Evolutionary conservation across 345 rosid genomes (phyloP).

Genomic region (Bruguiera sexangula): DNA sequence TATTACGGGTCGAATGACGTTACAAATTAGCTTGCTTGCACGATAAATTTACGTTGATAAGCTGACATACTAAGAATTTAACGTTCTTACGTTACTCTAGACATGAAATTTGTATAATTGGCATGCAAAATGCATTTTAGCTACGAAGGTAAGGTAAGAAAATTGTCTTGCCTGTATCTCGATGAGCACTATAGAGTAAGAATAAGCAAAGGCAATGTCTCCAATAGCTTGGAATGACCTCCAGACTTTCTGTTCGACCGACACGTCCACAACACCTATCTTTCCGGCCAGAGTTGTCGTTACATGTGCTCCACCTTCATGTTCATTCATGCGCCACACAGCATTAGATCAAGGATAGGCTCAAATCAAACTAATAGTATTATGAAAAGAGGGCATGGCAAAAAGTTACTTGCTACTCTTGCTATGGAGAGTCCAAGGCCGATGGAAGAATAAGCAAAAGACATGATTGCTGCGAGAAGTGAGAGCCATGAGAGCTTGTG

Average conservation of each 20-base stretch:
- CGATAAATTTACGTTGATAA: background rate
- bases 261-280: conserved; percentile 57
- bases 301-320: conserved; percentile 30
- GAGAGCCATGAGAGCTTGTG: conserved; percentile 91
- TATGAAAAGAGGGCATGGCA: background rate
- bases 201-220: conserved; percentile 83
- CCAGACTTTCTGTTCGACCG: conserved; percentile 79
- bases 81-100: background rate
- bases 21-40: background rate
- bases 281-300: conserved; percentile 56
- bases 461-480: conserved; percentile 77
- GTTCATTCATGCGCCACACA: background rate
- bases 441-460: conserved; percentile 67
- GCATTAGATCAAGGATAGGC: too few species aligned
- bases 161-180: conserved; percentile 68
- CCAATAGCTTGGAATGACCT: conserved; percentile 70
- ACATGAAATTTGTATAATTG: background rate
- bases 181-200: conserved; percentile 67
- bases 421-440: conserved; percentile 81
- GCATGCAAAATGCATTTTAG: background rate
- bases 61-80: too few species aligned
- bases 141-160: background rate
- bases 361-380: background rate
- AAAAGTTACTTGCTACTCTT: conserved; percentile 34
- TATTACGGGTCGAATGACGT: background rate